These are phyloP conservation scores for Gossypium turneri DNA, from an alignment of 345 rosid genomes.

Conservation along the genomic window DNA sequence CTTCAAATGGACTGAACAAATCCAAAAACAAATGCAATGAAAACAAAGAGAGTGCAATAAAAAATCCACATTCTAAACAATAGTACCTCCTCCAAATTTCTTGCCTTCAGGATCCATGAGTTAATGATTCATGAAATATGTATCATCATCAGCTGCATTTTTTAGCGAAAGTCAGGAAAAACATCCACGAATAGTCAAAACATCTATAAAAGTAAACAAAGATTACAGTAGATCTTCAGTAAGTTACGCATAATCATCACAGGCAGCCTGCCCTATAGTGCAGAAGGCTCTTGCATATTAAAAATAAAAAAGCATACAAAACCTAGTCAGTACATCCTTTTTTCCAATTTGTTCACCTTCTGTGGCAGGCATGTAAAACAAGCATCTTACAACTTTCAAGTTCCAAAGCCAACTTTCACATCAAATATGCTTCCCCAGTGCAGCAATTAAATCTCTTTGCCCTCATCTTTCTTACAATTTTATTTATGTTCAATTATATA, in stretches of 20 bases:
- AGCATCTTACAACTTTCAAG: not conserved
- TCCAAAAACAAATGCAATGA: not conserved
- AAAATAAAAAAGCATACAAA: not conserved
- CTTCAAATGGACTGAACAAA: not conserved
- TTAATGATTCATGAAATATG: slow-evolving; percentile 24
- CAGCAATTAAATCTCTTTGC: not conserved
- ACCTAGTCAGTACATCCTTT: not conserved
- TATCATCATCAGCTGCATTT: slow-evolving; percentile 40
- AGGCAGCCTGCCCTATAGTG: not conserved
- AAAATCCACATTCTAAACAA: not conserved
- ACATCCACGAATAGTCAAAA: not conserved
- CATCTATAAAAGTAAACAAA: not conserved
- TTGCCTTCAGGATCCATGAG: slow-evolving; percentile 63
- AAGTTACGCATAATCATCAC: not conserved
- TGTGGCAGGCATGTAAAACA: not conserved
- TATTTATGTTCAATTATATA: not conserved
- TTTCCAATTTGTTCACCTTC: not conserved
- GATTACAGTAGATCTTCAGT: not conserved
- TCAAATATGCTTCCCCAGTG: not conserved
- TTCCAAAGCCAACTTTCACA: not conserved
- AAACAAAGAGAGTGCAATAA: not conserved
- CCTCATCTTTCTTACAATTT: not conserved
- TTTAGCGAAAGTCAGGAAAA: not conserved
- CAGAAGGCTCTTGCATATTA: not conserved
- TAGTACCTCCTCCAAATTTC: slow-evolving; percentile 65